Conservation (phyloP, 1,139 yeast species). For the Protomyces lactucae-debilis region DNA sequence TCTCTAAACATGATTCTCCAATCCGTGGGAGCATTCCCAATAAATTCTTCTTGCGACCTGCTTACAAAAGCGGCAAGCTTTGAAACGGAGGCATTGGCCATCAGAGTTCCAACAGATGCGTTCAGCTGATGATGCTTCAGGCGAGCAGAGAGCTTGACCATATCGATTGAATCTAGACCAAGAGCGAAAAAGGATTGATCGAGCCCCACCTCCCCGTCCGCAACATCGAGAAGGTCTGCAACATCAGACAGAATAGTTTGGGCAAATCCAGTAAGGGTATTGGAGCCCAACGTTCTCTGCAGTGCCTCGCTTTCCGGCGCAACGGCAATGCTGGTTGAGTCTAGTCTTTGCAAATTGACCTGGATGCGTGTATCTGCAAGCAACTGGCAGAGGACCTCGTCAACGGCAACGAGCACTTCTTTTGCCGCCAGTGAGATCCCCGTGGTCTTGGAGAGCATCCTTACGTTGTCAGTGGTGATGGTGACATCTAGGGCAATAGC, state of each 20-base stretch:
- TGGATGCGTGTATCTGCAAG: neutral
- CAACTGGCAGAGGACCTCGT: neutral
- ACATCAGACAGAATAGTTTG: neutral
- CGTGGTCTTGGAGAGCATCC: neutral
- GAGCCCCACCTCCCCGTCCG: neutral
- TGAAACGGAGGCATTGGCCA: constrained; percentile 29
- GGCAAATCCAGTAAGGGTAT: neutral
- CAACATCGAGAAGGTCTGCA: constrained; percentile 20
- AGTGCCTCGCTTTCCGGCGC: neutral
- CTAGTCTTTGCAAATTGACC: neutral
- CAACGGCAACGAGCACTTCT: neutral
- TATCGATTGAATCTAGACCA: constrained; percentile 35
- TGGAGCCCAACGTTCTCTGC: neutral
- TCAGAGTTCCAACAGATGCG: constrained; percentile 28
- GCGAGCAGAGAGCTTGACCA: constrained; percentile 31
- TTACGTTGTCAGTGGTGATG: neutral
- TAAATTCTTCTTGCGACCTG: neutral
- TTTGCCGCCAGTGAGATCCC: neutral
- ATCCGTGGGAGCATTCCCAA: neutral
- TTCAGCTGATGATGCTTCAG: constrained; percentile 11
- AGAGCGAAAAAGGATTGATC: constrained; percentile 30
- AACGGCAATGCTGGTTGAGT: neutral
- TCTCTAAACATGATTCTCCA: neutral
- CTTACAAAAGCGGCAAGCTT: constrained; percentile 4
- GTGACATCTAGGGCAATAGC: constrained; percentile 20